Conservation (phyloP, 179 eudicot genomes). For the Beta corolliflora region DNA sequence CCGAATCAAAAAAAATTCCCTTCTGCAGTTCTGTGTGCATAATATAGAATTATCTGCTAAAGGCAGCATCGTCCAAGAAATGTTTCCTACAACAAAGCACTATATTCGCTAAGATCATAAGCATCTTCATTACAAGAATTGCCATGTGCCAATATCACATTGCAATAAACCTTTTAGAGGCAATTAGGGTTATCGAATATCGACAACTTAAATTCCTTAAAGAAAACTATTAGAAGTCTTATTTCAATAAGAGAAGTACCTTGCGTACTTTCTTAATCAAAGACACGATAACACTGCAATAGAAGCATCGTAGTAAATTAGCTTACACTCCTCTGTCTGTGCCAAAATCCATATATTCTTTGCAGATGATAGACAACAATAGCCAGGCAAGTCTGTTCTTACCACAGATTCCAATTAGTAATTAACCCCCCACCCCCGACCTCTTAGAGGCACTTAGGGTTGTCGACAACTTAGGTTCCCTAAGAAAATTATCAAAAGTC, state of each 20-base stretch:
- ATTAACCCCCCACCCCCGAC: neutral
- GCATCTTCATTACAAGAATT: neutral
- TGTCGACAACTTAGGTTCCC: too few species aligned
- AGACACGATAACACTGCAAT: neutral
- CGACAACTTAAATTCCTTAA: neutral
- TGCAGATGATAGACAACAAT: neutral
- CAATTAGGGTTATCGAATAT: neutral
- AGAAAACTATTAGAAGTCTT: neutral
- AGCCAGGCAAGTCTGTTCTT: too few species aligned
- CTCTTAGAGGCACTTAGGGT: too few species aligned
- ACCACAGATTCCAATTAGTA: neutral
- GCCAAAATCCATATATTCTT: neutral
- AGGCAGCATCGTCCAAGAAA: neutral
- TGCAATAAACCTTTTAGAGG: neutral
- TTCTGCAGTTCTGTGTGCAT: too few species aligned
- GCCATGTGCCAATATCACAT: neutral
- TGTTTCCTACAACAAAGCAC: neutral
- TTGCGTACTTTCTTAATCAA: neutral
- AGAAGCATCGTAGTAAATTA: neutral
- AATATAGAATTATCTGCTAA: too few species aligned
- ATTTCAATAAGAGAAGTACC: neutral
- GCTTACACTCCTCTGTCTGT: neutral
- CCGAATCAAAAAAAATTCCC: neutral
- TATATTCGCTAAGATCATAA: neutral
- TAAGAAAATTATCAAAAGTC: too few species aligned